Percentiles rank a stretch among this genome's conserved stretches.
These are phyloP conservation scores for Apiospora marii DNA, from an alignment of 2,329 filamentous ascomycete genomes.

Conservation along the genomic window DNA sequence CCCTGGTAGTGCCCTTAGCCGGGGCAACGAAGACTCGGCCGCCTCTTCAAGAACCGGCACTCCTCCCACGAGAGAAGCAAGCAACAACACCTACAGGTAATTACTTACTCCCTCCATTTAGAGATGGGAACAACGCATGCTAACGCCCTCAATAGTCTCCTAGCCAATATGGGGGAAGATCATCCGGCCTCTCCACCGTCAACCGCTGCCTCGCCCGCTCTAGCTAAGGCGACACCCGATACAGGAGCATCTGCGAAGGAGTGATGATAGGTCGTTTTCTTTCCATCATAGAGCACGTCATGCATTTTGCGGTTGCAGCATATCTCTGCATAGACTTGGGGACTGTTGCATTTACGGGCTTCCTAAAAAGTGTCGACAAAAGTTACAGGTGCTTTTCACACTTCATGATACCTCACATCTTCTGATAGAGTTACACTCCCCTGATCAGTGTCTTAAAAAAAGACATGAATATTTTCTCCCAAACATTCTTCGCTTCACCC, in stretches of 20 bases:
- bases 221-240: conserved; percentile 69
- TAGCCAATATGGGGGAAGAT: conserved; percentile 68
- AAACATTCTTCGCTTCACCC: conserved; percentile 32
- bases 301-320: conserved; percentile 46
- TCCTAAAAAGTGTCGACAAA: conserved; percentile 53
- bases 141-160: conserved; percentile 54
- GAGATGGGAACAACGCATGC: conserved; percentile 26
- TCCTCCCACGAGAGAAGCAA: conserved; percentile 73
- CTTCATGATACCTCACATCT: conserved; percentile 53
- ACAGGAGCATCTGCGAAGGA: conserved; percentile 57
- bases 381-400: conserved; percentile 48
- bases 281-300: conserved; percentile 43
- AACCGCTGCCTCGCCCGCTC: conserved; percentile 69
- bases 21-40: conserved; percentile 83
- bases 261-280: conserved; percentile 52
- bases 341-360: conserved; percentile 54
- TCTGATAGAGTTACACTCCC: conserved; percentile 42
- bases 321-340: conserved; percentile 52
- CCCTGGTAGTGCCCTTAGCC: conserved; percentile 75
- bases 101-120: conserved; percentile 38
- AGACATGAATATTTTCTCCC: conserved; percentile 35
- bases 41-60: conserved; percentile 90
- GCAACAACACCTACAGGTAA: conserved; percentile 94
- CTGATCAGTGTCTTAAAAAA: conserved; percentile 38
- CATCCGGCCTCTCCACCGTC: conserved; percentile 75